Conservation (phyloP, 202 grass and related monocot species). For the Elaeis oleifera region DNA sequence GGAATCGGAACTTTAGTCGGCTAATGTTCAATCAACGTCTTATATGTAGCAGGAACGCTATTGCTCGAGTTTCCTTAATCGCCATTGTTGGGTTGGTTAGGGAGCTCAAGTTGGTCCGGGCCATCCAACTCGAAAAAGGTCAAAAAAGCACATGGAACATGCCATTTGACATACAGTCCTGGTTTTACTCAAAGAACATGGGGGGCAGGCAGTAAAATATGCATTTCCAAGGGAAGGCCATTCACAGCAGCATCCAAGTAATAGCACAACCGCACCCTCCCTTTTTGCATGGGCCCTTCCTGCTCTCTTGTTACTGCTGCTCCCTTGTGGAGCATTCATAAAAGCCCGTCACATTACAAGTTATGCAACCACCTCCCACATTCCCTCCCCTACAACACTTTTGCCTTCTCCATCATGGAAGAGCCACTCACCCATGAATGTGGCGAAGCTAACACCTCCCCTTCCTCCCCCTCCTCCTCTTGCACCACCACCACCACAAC, state of each 20-base stretch:
- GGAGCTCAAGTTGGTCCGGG: not conserved
- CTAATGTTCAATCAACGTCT: no score
- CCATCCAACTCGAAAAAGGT: not conserved
- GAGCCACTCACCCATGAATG: conserved; percentile 35
- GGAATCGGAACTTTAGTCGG: no score
- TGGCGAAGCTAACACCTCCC: conserved; percentile 21
- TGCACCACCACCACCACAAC: conserved; percentile 12
- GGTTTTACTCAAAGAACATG: no score
- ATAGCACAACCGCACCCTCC: no score
- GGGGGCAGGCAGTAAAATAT: no score
- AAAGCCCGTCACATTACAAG: no score
- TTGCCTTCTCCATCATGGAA: conserved; percentile 6
- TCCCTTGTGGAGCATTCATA: no score
- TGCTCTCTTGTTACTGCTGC: no score
- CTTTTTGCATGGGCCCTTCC: no score
- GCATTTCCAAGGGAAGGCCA: no score
- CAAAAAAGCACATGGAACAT: not conserved
- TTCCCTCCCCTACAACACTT: not conserved
- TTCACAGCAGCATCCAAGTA: no score
- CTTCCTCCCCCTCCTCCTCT: conserved; percentile 11
- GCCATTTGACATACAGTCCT: not conserved
- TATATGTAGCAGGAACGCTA: not conserved
- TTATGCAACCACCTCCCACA: not conserved
- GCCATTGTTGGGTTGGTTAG: not conserved
- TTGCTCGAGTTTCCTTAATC: not conserved